Evolutionary conservation across 2,329 filamentous ascomycete genomes (phyloP), one percentile per base, ranked within the genome.

Genomic region (Fusarium tricinctum): DNA sequence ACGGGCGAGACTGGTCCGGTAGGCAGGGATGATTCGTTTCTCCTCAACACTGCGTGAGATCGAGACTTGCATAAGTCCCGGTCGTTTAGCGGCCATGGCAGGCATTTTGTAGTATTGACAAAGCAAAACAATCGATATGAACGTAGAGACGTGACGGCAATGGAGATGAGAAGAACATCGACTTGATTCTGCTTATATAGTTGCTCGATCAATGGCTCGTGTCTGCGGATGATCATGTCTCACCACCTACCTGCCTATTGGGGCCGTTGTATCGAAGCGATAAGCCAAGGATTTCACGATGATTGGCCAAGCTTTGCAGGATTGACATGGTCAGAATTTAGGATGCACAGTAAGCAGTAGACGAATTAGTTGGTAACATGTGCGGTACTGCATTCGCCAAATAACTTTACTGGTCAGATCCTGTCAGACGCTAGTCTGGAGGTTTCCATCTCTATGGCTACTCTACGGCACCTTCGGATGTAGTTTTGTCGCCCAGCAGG

Each of bases 1-100:
- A 3, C 63, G 65, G 5, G 49, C 6, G 6, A 68, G 49, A 23
- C 47, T 68, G 15, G 58, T 68, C n/a, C 48, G 45, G 12, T 64
- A 46, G 5, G 65, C 65, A 4, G 63, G 65, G n/a, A 68, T 54
- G 4, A 68, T 13, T 23, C 39, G 19, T 9, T 46, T 44, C 46
- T 68, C 63, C n/a, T 68, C 42, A 8, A 23, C 20, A 48, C 63
- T 68, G 35, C 63, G 63, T 2, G 65, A 63, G 26, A 68, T 53
- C 22, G 65, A 68, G 23, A 68, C 32, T 22, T 68, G 65, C 20
- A 68, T 20, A 17, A 68, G 63, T 26, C 42, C 58, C 12, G 53
- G 63, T 7, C 22, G 20, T 17, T 49, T 50, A 4, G n/a, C 14
- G 5, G 12, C 15, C 53, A 60, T 68, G 17, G 63, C 40, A n/a